Conservation (phyloP, 164 flowering plant genomes). For the Euptelea pleiosperma region DNA sequence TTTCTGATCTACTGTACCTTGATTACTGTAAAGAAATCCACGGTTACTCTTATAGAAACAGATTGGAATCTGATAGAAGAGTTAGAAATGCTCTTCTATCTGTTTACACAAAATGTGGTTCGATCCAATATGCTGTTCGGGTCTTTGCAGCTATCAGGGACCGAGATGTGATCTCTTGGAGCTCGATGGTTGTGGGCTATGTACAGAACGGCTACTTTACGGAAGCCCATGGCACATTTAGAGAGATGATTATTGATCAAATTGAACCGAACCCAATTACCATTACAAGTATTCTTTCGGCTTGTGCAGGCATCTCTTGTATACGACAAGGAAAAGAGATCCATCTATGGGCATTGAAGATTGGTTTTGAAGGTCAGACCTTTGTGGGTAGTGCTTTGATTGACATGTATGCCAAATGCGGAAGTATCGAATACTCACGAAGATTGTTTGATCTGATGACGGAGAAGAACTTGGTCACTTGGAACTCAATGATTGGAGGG, state of each 20-base stretch:
- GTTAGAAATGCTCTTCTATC: slow-evolving; percentile 30
- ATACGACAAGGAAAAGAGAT: slow-evolving; percentile 27
- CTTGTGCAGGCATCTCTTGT: slow-evolving; percentile 23
- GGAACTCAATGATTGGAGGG: slow-evolving; percentile 28
- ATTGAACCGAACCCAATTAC: slow-evolving; percentile 26
- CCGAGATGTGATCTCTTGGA: slow-evolving; percentile 34
- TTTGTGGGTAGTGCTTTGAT: slow-evolving; percentile 34
- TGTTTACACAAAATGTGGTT: slow-evolving; percentile 22
- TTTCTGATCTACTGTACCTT: slow-evolving; percentile 18
- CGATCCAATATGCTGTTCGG: slow-evolving; percentile 10
- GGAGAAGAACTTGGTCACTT: slow-evolving; percentile 26
- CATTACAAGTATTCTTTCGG: slow-evolving; percentile 28
- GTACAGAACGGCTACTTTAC: slow-evolving; percentile 19
- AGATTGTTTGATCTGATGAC: slow-evolving; percentile 24
- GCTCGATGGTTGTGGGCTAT: slow-evolving; percentile 33
- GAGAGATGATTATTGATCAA: slow-evolving; percentile 22
- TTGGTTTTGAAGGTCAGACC: slow-evolving; percentile 21
- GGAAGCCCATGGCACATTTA: slow-evolving; percentile 22
- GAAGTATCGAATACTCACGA: slow-evolving; percentile 19
- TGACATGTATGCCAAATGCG: slow-evolving; percentile 35
- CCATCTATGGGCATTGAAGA: slow-evolving; percentile 24
- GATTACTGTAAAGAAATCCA: slow-evolving; percentile 27
- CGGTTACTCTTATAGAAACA: slow-evolving; percentile 25
- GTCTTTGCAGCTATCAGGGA: slow-evolving; percentile 14
- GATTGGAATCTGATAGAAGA: slow-evolving; percentile 28